phyloP scores from a whole-genome alignment of 805 yeast species.

The Ogataea angusta region DNA sequence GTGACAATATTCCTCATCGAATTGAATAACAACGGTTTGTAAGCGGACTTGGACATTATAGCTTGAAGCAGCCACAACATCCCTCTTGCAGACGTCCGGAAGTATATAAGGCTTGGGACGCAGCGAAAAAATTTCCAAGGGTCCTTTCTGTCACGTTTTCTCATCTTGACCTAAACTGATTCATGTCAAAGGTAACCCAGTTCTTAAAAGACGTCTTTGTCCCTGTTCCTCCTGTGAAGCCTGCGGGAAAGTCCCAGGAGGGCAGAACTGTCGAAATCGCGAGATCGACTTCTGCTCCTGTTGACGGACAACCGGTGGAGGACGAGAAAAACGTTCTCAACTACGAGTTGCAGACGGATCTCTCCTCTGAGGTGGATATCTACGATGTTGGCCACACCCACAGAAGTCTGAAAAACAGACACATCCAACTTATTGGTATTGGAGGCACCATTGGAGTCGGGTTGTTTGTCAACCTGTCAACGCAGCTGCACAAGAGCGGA shows the following conservation, averaged over 20 bases:
- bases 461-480: conserved; percentile 42
- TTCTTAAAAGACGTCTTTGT: conserved; percentile 23
- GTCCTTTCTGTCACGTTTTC: not conserved
- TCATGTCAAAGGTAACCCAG: conserved; percentile 7
- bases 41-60: no score
- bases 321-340: conserved; percentile 3
- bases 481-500: conserved; percentile 38
- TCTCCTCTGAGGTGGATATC: conserved; percentile 11
- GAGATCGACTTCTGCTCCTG: not conserved
- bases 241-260: conserved; percentile 14
- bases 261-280: conserved; percentile 5
- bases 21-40: not conserved
- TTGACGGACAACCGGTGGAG: not conserved
- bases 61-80: no score
- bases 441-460: conserved; percentile 52
- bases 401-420: conserved; percentile 38
- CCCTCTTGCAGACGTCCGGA: no score
- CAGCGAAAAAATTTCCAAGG: not conserved
- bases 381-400: conserved; percentile 22
- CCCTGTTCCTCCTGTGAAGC: conserved; percentile 25
- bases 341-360: conserved; percentile 6
- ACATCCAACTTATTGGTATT: conserved; percentile 46
- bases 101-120: no score
- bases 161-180: not conserved
- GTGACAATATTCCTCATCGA: not conserved